Percentiles rank a stretch among this genome's conserved stretches.
Conservation (phyloP, 2,329 filamentous ascomycete genomes). For the Clarireedia monteithiana region DNA sequence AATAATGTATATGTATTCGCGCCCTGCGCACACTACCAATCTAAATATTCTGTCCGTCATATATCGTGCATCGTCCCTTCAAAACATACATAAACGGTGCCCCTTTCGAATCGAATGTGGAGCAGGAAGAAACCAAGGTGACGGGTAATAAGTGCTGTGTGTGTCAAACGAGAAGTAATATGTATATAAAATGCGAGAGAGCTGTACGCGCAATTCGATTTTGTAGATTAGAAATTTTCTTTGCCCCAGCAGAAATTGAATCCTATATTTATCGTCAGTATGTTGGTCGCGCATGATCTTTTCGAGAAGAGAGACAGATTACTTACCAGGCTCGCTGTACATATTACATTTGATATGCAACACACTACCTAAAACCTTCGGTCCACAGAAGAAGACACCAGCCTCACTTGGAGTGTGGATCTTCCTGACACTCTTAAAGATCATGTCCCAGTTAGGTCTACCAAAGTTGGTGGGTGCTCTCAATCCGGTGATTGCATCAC, state of each 20-base stretch:
- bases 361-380: conserved; percentile 68
- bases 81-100: not conserved
- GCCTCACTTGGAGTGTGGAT: conserved; percentile 66
- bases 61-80: not conserved
- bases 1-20: not conserved
- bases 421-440: conserved; percentile 76
- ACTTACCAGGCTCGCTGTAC: conserved; percentile 74
- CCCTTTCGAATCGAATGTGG: not conserved
- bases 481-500: conserved; percentile 76
- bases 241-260: conserved; percentile 36
- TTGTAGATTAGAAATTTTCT: conserved; percentile 39
- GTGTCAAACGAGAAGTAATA: not conserved
- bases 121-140: not conserved
- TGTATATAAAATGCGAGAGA: too few relatives aligned
- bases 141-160: not conserved
- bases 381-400: conserved; percentile 80
- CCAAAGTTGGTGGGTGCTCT: conserved; percentile 80
- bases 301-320: conserved; percentile 21
- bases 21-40: not conserved
- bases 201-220: too few relatives aligned
- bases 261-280: conserved; percentile 17
- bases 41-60: not conserved
- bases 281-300: not conserved
- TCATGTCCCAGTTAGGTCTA: conserved; percentile 83
- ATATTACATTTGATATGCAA: conserved; percentile 82